Conservation (phyloP, 768 basidiomycete species). For the Suillus decipiens region DNA sequence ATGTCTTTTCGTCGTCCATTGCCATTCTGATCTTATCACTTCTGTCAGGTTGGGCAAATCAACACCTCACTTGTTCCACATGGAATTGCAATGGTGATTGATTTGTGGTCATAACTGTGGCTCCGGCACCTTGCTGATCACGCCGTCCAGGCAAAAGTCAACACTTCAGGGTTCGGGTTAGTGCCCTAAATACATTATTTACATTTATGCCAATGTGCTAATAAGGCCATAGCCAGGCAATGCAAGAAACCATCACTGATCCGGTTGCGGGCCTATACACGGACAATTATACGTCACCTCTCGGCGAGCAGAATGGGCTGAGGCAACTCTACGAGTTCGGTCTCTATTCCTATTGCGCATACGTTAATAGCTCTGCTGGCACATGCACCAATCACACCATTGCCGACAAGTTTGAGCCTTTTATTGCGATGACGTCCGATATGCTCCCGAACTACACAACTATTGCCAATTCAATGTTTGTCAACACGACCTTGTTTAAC, state of each 20-base stretch:
- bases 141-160: conserved; percentile 57
- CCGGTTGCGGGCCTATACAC: conserved; percentile 67
- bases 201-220: not conserved
- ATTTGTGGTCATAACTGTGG: conserved; percentile 19
- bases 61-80: conserved; percentile 74
- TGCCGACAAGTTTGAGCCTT: conserved; percentile 66
- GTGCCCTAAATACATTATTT: conserved; percentile 19
- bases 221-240: conserved; percentile 38
- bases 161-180: conserved; percentile 73
- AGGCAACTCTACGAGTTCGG: conserved; percentile 77
- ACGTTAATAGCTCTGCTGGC: conserved; percentile 58
- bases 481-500: conserved; percentile 54
- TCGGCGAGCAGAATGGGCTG: conserved; percentile 57
- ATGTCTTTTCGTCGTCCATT: conserved; percentile 32
- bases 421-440: conserved; percentile 61
- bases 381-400: conserved; percentile 63
- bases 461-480: conserved; percentile 55
- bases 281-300: conserved; percentile 61
- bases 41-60: conserved; percentile 73
- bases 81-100: conserved; percentile 69
- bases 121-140: conserved; percentile 19
- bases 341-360: conserved; percentile 81
- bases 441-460: conserved; percentile 64
- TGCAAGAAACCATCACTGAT: conserved; percentile 53
- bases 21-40: conserved; percentile 25